These are phyloP conservation scores for Lodderomyces parapsilosis DNA, from an alignment of 1,139 yeast species.

Conservation along the genomic window DNA sequence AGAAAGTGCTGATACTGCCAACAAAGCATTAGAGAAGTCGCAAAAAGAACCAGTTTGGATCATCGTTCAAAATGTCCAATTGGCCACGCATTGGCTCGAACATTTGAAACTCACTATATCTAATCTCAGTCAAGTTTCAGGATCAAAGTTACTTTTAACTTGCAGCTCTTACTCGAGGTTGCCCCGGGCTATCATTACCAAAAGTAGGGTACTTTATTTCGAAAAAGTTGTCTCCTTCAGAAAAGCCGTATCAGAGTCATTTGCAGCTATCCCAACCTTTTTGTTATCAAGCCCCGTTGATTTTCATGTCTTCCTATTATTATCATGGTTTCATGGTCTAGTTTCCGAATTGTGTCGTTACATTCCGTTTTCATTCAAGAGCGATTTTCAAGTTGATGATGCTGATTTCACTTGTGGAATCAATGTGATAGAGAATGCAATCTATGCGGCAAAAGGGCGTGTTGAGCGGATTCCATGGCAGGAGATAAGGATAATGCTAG, in stretches of 20 bases:
- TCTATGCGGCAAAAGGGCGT: slow-evolving; percentile 40
- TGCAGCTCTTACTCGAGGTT: slow-evolving; percentile 49
- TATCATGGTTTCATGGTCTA: slow-evolving; percentile 71
- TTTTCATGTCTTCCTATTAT: slow-evolving; percentile 49
- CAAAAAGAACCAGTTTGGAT: slow-evolving; percentile 61
- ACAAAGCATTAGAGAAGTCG: slow-evolving; percentile 48
- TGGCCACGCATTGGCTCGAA: slow-evolving; percentile 65
- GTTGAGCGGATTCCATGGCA: slow-evolving; percentile 47
- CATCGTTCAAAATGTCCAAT: slow-evolving; percentile 74
- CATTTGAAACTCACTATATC: slow-evolving; percentile 48
- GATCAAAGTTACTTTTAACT: slow-evolving; percentile 60
- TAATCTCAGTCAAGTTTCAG: slow-evolving; percentile 16
- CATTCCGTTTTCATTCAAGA: slow-evolving; percentile 62
- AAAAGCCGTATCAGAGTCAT: slow-evolving; percentile 43
- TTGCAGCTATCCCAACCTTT: slow-evolving; percentile 26
- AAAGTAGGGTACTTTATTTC: slow-evolving; percentile 52
- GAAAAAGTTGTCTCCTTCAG: slow-evolving; percentile 67
- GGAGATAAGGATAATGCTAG: slow-evolving; percentile 48
- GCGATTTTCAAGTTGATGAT: slow-evolving; percentile 68
- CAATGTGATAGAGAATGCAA: slow-evolving; percentile 37
- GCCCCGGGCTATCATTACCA: slow-evolving; percentile 52
- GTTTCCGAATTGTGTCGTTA: slow-evolving; percentile 59
- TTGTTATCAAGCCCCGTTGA: slow-evolving; percentile 38
- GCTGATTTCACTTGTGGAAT: slow-evolving; percentile 63
- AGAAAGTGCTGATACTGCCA: slow-evolving; percentile 63